Evolutionary conservation across 495 filamentous ascomycete genomes (phyloP).

Genomic region (Talaromyces proteolyticus): DNA sequence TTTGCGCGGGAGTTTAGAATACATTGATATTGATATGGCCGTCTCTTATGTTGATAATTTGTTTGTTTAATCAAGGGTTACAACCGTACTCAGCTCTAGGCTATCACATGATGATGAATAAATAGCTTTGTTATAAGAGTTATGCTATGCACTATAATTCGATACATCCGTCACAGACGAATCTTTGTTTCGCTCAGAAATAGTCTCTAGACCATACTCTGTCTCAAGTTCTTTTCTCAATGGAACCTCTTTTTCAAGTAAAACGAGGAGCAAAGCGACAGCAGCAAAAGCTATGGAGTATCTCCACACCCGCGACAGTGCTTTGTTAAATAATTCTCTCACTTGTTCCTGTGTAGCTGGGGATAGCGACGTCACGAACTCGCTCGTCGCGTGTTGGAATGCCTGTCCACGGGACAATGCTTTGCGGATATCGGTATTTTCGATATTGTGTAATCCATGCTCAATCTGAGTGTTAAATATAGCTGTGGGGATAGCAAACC

Average conservation of each 20-base stretch:
- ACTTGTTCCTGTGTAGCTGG: background rate
- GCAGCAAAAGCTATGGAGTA: background rate
- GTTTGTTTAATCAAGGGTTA: too few relatives aligned
- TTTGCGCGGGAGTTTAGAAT: too few relatives aligned
- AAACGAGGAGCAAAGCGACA: slow-evolving; percentile 11
- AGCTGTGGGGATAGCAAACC: slow-evolving; percentile 38
- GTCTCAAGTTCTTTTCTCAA: slow-evolving; percentile 10
- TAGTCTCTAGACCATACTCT: slow-evolving; percentile 6
- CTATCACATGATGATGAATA: too few relatives aligned
- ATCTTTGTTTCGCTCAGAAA: background rate
- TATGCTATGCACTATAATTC: too few relatives aligned
- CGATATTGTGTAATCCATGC: background rate
- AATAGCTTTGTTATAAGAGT: too few relatives aligned
- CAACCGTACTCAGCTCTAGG: too few relatives aligned
- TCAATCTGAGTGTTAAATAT: slow-evolving; percentile 34
- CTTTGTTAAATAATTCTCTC: background rate
- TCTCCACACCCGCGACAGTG: background rate
- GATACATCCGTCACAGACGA: too few relatives aligned
- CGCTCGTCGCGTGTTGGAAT: background rate
- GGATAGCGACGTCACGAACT: background rate
- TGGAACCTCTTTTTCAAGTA: slow-evolving; percentile 12
- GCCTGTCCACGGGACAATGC: background rate
- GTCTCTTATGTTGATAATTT: too few relatives aligned
- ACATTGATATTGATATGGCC: too few relatives aligned
- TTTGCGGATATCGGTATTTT: background rate